Evolutionary conservation across 1,139 yeast species (phyloP).

Genomic region (Taphrina populina): DNA sequence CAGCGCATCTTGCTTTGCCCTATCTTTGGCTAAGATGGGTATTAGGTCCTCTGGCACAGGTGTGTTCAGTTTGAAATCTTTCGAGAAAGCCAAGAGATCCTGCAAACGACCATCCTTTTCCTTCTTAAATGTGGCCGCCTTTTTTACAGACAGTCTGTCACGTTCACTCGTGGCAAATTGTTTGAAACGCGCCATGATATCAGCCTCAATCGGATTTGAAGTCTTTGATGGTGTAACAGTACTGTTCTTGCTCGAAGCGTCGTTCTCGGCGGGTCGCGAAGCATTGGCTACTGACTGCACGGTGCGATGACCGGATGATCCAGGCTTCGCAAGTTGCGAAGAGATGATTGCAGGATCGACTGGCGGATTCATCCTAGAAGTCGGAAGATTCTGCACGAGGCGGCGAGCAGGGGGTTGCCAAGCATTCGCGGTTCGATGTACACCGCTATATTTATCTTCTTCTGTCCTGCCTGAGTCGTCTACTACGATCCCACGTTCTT

Average conservation of each 20-base stretch:
- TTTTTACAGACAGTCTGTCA: constrained; percentile 43
- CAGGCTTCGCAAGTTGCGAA: constrained; percentile 18
- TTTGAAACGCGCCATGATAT: constrained; percentile 45
- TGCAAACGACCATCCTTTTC: constrained; percentile 57
- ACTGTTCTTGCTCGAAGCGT: neutral
- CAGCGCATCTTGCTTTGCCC: constrained; percentile 62
- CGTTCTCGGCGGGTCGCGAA: constrained; percentile 23
- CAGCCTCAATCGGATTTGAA: constrained; percentile 42
- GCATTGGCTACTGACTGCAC: neutral
- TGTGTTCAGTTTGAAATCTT: constrained; percentile 64
- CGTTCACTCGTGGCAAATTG: constrained; percentile 46
- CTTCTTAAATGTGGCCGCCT: constrained; percentile 43
- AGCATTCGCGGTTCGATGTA: constrained; percentile 46
- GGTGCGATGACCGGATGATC: constrained; percentile 13
- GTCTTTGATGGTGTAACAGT: constrained; percentile 7
- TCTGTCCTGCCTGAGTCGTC: constrained; percentile 90
- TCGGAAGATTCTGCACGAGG: constrained; percentile 9
- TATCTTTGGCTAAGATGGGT: constrained; percentile 71
- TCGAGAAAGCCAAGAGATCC: constrained; percentile 79
- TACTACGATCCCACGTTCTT: constrained; percentile 73
- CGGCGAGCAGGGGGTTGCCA: constrained; percentile 30
- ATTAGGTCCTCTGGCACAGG: constrained; percentile 68
- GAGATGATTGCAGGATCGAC: constrained; percentile 34
- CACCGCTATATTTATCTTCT: constrained; percentile 95
- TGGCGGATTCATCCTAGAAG: neutral